phyloP scores from a whole-genome alignment of 345 rosid species.

The Microcos paniculata region DNA sequence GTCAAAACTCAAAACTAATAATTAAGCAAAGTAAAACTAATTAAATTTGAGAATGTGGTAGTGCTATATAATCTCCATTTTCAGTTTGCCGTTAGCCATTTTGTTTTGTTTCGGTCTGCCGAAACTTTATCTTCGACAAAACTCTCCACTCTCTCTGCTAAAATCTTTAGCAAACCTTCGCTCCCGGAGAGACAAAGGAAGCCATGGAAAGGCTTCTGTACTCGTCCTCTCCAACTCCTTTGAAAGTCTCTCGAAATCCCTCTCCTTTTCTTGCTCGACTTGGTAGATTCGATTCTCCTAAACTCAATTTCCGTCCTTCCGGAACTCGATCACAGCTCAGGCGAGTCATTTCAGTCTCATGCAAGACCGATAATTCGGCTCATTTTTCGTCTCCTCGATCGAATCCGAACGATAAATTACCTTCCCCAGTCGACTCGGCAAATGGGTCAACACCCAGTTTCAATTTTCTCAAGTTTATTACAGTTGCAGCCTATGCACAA shows the following conservation, averaged over 20 bases:
- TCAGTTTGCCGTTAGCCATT: constrained; percentile 14
- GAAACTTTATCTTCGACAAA: constrained; percentile 31
- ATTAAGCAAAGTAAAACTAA: too few species aligned
- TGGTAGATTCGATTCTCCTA: constrained; percentile 37
- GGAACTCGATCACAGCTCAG: constrained; percentile 28
- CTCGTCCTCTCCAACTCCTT: constrained; percentile 52
- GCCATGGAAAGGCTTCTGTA: constrained; percentile 95
- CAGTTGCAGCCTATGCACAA: constrained; percentile 24
- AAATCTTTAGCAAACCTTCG: constrained; percentile 9
- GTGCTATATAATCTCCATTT: constrained; percentile 11
- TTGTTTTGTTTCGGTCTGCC: not conserved
- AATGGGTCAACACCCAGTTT: constrained; percentile 33
- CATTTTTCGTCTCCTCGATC: constrained; percentile 15
- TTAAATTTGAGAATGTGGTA: not conserved
- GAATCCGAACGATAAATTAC: constrained; percentile 11
- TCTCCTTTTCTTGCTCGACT: constrained; percentile 42
- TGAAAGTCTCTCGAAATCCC: constrained; percentile 33
- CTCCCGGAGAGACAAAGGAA: constrained; percentile 22
- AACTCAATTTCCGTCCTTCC: constrained; percentile 25
- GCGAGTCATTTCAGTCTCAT: constrained; percentile 47
- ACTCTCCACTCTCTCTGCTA: constrained; percentile 7
- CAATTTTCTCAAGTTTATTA: constrained; percentile 35
- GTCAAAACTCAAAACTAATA: not conserved
- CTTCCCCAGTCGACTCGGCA: constrained; percentile 28
- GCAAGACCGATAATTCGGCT: constrained; percentile 32